These are phyloP conservation scores for Candida coquimbonensis DNA, from an alignment of 805 yeast species.

Conservation along the genomic window DNA sequence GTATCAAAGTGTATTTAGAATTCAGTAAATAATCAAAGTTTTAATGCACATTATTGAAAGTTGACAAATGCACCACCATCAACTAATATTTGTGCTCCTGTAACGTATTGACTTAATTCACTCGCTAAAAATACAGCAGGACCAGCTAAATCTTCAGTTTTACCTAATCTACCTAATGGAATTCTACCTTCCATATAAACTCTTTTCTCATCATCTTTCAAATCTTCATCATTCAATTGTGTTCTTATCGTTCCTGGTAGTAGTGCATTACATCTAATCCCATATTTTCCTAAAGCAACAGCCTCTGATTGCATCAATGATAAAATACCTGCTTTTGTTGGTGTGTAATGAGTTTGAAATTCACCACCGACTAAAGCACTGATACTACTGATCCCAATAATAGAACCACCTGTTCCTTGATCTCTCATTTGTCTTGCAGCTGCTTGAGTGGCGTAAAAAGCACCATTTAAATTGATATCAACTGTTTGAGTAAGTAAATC, in stretches of 20 bases:
- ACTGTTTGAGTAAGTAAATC: conserved; percentile 30
- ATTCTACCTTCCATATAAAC: conserved; percentile 33
- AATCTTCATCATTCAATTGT: conserved; percentile 35
- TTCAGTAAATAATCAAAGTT: background rate
- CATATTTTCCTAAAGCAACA: conserved; percentile 35
- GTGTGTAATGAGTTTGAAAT: conserved; percentile 39
- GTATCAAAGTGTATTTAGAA: conserved; percentile 39
- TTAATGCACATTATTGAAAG: conserved; percentile 25
- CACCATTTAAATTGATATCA: conserved; percentile 36
- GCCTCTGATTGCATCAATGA: conserved; percentile 39
- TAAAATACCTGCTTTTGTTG: conserved; percentile 40
- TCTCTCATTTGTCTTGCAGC: conserved; percentile 38
- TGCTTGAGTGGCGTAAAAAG: conserved; percentile 39
- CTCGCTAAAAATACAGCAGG: conserved; percentile 36
- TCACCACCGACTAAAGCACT: conserved; percentile 42
- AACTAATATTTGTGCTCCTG: conserved; percentile 37
- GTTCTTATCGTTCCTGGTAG: conserved; percentile 40
- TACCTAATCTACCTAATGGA: conserved; percentile 34
- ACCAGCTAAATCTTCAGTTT: conserved; percentile 33
- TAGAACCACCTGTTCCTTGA: conserved; percentile 42
- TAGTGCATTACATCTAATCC: conserved; percentile 39
- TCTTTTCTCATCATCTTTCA: conserved; percentile 30
- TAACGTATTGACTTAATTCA: conserved; percentile 30
- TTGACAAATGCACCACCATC: conserved; percentile 42
- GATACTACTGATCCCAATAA: conserved; percentile 37